A percentile compares a stretch with the other conserved stretches of the same genome.
phyloP scores from a whole-genome alignment of 2,329 filamentous ascomycete species.

The Fusarium piperis region DNA sequence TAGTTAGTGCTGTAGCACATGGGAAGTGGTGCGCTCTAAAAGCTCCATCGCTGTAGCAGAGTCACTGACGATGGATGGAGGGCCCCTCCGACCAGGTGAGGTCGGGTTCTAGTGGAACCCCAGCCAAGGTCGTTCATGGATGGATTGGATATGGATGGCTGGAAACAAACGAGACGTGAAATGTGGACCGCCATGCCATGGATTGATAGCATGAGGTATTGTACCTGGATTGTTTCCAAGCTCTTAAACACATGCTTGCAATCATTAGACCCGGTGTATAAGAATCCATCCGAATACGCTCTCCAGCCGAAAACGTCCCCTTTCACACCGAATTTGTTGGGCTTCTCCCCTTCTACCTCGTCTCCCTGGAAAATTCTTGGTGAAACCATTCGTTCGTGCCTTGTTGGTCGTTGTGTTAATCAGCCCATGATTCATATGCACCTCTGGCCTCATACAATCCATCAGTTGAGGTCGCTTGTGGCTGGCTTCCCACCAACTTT shows the following conservation, averaged over 20 bases:
- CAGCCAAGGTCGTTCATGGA: not conserved
- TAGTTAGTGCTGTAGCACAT: not conserved
- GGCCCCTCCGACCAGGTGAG: not conserved
- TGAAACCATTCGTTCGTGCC: not conserved
- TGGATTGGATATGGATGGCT: not conserved
- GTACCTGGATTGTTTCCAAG: not conserved
- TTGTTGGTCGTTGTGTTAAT: constrained; percentile 11
- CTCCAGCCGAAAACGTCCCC: not conserved
- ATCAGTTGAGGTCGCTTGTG: constrained; percentile 1
- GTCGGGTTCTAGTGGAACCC: not conserved
- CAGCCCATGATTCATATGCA: constrained; percentile 26
- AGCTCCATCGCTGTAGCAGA: not conserved
- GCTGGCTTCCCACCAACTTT: constrained; percentile 3
- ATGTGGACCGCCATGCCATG: not conserved
- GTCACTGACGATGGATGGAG: not conserved
- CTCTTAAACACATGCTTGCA: not conserved
- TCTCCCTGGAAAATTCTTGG: not conserved
- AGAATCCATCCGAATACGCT: not conserved
- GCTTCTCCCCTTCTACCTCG: not conserved
- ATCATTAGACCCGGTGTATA: not conserved
- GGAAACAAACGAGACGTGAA: not conserved
- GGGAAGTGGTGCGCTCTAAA: not conserved
- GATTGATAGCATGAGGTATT: not conserved
- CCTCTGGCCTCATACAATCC: constrained; percentile 22
- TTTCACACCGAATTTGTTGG: not conserved